Evolutionary conservation across 306 rosid genomes (phyloP), one percentile per base, ranked within the genome.

Genomic region (Nissolia schottii): DNA sequence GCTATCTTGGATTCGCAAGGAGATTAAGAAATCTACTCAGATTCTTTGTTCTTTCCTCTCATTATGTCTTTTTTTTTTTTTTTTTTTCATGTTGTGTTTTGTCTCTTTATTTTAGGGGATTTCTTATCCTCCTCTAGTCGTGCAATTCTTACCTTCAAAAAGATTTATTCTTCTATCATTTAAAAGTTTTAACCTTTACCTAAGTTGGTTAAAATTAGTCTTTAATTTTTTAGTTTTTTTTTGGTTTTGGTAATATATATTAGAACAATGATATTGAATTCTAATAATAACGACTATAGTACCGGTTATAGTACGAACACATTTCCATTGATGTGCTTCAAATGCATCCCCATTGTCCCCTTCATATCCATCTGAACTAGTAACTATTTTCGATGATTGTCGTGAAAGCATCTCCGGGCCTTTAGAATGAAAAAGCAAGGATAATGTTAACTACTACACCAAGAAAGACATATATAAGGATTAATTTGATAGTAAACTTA

Each of bases 291-390:
- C n/a, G n/a, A n/a, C n/a, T n/a, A 74, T 60, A 76, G 40, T 89
- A 94, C 98, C 98, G 40, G 83, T 62, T 77, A 91, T 75, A 48
- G 98, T 91, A 41, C 87, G 92, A 73, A 87, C 94, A 62, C 96
- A 94, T 83, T 94, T 94, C 98, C 98, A 94, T 73, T 82, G 73
- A 78, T 94, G 84, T 20, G 79, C 80, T 19, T 94, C 98, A 85
- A 87, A 59, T 71, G 90, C 92, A 87, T 94, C 98, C 38, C 96
- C 88, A 10, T 8, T 54, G 1, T 94, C 95, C 60, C 64, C 77
- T 28, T 89, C 94, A 66, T 73, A 85, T 28, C 86, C 85, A 71
- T 89, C 97, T 59, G 86, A 29, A 35, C 75, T 73, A 61, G 77
- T 14, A 48, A 60, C 75, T 56, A 82, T 55, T 59, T 67, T 75